Evolutionary conservation across 2,329 filamentous ascomycete genomes (phyloP), one percentile per base, ranked within the genome.

Genomic region (Aspergillus pseudoglaucus): DNA sequence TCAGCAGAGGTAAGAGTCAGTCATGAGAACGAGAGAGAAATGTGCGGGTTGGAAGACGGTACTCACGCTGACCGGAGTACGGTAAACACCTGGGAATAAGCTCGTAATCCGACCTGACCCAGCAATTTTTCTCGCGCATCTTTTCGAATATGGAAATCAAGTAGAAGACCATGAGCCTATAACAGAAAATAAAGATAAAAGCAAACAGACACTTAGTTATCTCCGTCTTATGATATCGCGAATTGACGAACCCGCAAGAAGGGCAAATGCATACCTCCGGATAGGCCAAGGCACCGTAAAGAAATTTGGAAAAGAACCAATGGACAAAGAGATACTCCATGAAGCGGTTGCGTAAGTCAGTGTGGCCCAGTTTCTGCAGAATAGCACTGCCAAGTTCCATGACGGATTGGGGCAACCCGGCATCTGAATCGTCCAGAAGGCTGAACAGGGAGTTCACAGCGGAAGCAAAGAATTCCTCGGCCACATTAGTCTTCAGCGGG

Each of bases 91-190:
- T 88, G 79, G 59, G 87, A 84, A 62, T 90, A 86, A 44, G 88
- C 86, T 53, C 85, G 83, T 64, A 87, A 82, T 47, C 87, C 89
- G 48, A 96, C 85, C 63, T 91, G 86, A 52, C 79, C 77, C 49
- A 83, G 71, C 43, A 84, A 77, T 54, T 77, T 90, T 60, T 95
- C 87, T 39, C 93, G 82, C 38, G 89, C 90, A 68, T 91, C 89
- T 57, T 94, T 88, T 44, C 87, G 90, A 59, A 97, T 89, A 70
- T 95, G 88, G 66, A 95, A 91, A 59, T 95, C 88, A 48, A 88
- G 80, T 74, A 97, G 84, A 53, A 83, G 73, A 43, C 77, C 78
- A 50, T 80, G 75, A 15, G 74, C 75, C 80, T 83, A 57, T 42
- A 15, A 6, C 23, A 17, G 53, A 17, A 45, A 40, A 15, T n/a